These are phyloP conservation scores for Aspergillus terreus DNA, from an alignment of 2,329 filamentous ascomycete species.

Conservation along the genomic window DNA sequence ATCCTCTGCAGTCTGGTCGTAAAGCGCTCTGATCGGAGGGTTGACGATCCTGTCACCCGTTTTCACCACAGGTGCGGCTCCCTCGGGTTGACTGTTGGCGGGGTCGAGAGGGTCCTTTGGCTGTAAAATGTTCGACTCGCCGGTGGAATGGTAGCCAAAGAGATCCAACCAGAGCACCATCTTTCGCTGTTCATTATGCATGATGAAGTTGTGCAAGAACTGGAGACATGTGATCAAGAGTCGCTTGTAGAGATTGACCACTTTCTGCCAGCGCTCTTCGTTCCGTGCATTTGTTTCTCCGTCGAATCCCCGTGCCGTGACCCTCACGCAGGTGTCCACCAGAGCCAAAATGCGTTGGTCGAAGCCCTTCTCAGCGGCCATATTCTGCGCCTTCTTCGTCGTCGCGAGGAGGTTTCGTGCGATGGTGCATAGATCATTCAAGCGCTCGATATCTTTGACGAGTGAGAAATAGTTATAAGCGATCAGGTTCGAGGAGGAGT, in stretches of 20 bases:
- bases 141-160: conserved; percentile 55
- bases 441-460: conserved; percentile 59
- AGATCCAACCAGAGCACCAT: conserved; percentile 63
- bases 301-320: conserved; percentile 62
- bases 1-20: conserved; percentile 43
- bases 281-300: conserved; percentile 59
- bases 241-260: conserved; percentile 64
- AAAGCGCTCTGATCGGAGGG: conserved; percentile 38
- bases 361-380: conserved; percentile 58
- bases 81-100: conserved; percentile 30
- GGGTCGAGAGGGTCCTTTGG: conserved; percentile 41
- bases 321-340: conserved; percentile 61
- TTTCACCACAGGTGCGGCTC: conserved; percentile 41
- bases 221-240: conserved; percentile 64
- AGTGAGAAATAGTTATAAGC: conserved; percentile 56
- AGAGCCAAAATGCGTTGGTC: conserved; percentile 60
- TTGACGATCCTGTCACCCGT: conserved; percentile 41
- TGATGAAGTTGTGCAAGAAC: conserved; percentile 63
- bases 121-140: conserved; percentile 43
- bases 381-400: conserved; percentile 59
- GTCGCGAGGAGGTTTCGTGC: conserved; percentile 60
- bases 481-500: conserved; percentile 58
- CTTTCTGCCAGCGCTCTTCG: conserved; percentile 63
- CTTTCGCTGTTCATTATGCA: conserved; percentile 63
- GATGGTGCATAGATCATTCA: conserved; percentile 61